Base-by-base conservation (phyloP, 805 yeast genomes). In the Maudiozyma barnettii region DNA sequence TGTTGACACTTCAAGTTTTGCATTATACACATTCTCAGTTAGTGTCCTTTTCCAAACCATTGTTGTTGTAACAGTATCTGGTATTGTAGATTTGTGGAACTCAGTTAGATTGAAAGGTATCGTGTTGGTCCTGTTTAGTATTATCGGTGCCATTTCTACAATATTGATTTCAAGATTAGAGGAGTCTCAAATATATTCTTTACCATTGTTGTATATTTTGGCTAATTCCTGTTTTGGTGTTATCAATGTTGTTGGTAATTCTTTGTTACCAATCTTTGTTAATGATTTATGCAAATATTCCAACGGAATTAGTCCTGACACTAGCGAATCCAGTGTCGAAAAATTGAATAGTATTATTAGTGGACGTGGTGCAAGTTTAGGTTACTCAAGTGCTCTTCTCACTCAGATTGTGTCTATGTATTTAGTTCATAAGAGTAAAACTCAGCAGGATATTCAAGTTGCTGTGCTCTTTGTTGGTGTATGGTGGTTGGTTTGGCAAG, bases 401-500 rank as follows among this genome's bases (percentile, higher is more conserved):
- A 87, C 83, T 2, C 95, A 84, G 56, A 46, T 81, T 1, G 46
- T 71, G 6, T 78, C 90, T 1, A 76, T 84, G 69, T 43, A 71
- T 12, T 54, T 81, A 16, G 71, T 78, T 2, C 42, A 39, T 13
- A 45, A 30, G n/a, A 49, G 50, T 18, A 48, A 50, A 31, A 38
- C 56, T 3, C 51, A 52, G 9, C 57, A 58, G 19, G 53, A 61
- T 46, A 67, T 83, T 5, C 81, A 81, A 52, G 58, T 74, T 22
- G 87, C 84, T 0, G 73, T 84, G 16, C 67, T 75, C 10, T 60
- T 78, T 29, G 84, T 84, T 16, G 93, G 93, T 1, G 22, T 76
- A 1, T 84, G 93, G 91, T 85, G 95, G 95, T 60, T 81, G 6
- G 48, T 76, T 2, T 84, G 83, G 69, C 88, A 82, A 56, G 45